phyloP scores from a whole-genome alignment of 108 stramenopile genomes.

The Cafeteria roenbergensis region DNA sequence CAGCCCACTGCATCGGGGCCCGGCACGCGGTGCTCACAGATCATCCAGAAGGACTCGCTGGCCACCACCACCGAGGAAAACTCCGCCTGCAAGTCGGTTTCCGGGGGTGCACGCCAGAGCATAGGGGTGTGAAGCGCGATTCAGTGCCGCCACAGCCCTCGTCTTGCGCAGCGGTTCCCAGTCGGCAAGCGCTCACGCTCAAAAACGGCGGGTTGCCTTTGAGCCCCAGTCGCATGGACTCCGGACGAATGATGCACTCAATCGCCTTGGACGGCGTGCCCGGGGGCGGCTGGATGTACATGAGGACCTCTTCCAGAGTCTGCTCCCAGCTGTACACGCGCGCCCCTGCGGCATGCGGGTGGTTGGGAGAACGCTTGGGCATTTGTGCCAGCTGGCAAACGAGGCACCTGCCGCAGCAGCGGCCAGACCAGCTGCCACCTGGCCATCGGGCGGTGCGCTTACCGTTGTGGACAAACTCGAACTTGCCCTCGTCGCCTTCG shows the following conservation, averaged over 20 bases:
- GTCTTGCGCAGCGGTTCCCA: background rate
- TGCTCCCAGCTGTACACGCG: slow-evolving; percentile 89
- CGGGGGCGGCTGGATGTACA: slow-evolving; percentile 58
- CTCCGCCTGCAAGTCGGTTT: too few species aligned
- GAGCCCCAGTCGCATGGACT: slow-evolving; percentile 32
- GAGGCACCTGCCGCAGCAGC: too few species aligned
- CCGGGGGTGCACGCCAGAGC: background rate
- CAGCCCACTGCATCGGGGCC: slow-evolving; percentile 22
- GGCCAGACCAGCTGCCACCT: too few species aligned
- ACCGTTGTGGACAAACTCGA: too few species aligned
- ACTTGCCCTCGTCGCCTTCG: too few species aligned
- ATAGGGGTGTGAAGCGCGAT: background rate
- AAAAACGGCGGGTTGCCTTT: slow-evolving; percentile 60
- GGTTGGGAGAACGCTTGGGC: too few species aligned
- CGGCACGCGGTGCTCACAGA: too few species aligned
- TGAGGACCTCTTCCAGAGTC: slow-evolving; percentile 67
- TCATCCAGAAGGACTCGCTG: too few species aligned
- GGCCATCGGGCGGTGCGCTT: too few species aligned
- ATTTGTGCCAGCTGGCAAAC: too few species aligned
- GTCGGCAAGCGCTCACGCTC: slow-evolving; percentile 33
- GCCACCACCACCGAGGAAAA: too few species aligned
- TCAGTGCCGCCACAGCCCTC: background rate
- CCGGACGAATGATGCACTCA: slow-evolving; percentile 30
- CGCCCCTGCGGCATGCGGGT: background rate
- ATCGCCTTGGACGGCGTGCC: slow-evolving; percentile 29